Conservation (phyloP, 495 filamentous ascomycete genomes). For the Peziza echinospora region DNA sequence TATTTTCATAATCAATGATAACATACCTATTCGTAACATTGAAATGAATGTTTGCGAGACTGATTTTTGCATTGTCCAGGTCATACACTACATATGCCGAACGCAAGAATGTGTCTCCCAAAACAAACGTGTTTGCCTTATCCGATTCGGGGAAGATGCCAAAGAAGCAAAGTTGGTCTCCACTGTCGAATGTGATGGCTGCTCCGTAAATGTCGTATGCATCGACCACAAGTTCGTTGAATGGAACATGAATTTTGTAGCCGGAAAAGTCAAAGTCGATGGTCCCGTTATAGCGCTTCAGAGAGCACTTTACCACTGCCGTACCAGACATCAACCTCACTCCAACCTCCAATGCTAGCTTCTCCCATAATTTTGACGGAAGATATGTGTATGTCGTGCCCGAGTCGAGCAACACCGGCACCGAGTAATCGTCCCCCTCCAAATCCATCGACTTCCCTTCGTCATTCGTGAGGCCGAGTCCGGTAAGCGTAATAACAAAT, state of each 20-base stretch:
- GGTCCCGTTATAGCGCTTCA: slow-evolving; percentile 33
- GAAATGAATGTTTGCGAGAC: slow-evolving; percentile 66
- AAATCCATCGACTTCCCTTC: slow-evolving; percentile 18
- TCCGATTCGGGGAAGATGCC: slow-evolving; percentile 49
- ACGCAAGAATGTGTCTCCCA: slow-evolving; percentile 86
- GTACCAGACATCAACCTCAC: slow-evolving; percentile 36
- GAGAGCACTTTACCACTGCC: slow-evolving; percentile 52
- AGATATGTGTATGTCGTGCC: slow-evolving; percentile 79
- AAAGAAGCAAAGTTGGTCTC: slow-evolving; percentile 41
- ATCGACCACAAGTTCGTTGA: slow-evolving; percentile 60
- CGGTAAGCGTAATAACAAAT: slow-evolving; percentile 64
- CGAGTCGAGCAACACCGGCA: slow-evolving; percentile 72
- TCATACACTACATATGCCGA: slow-evolving; percentile 89
- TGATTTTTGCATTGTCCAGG: slow-evolving; percentile 68
- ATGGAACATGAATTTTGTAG: slow-evolving; percentile 45
- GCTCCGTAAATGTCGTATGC: slow-evolving; percentile 27
- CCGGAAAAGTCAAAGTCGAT: slow-evolving; percentile 49
- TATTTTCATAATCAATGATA: not conserved
- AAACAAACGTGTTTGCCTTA: slow-evolving; percentile 33
- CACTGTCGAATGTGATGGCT: slow-evolving; percentile 37
- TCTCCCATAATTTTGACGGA: slow-evolving; percentile 40
- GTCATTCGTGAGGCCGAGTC: slow-evolving; percentile 25
- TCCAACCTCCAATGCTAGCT: slow-evolving; percentile 40
- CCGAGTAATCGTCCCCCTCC: slow-evolving; percentile 29
- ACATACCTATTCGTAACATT: slow-evolving; percentile 34